A percentile compares a stretch with the other conserved stretches of the same genome.
Evolutionary conservation across 2,329 filamentous ascomycete genomes (phyloP).

Genomic region (Fusarium temperatum): DNA sequence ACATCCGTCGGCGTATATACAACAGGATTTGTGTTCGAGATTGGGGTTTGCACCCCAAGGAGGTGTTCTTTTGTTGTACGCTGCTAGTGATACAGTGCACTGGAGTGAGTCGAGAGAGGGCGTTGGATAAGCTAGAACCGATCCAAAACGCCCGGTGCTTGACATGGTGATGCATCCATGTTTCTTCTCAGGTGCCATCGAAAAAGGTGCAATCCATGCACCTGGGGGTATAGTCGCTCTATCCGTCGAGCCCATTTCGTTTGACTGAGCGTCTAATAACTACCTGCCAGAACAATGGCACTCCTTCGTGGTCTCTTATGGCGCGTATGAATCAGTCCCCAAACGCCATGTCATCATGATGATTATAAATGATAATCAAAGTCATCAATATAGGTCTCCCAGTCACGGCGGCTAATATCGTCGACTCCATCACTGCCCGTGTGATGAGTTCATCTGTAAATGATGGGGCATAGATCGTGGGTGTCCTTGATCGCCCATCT

Average conservation of each 20-base stretch:
- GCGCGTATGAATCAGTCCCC: conserved; percentile 21
- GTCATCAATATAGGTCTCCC: conserved; percentile 11
- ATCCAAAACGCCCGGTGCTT: conserved; percentile 11
- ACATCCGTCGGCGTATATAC: conserved; percentile 33
- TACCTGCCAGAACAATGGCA: conserved; percentile 5
- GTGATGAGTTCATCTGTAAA: conserved; percentile 35
- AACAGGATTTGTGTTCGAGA: conserved; percentile 29
- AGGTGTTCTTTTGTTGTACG: conserved; percentile 36
- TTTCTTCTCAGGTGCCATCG: conserved; percentile 10
- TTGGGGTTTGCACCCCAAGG: conserved; percentile 36
- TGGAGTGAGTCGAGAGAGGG: conserved; percentile 15
- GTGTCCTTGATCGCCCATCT: conserved; percentile 36
- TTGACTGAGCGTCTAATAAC: conserved; percentile 4
- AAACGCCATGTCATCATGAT: conserved; percentile 38
- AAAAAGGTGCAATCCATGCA: conserved; percentile 25
- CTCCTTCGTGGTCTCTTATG: conserved; percentile 21
- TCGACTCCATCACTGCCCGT: conserved; percentile 22
- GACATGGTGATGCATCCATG: conserved; percentile 10
- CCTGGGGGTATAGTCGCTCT: conserved; percentile 27
- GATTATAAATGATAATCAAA: conserved; percentile 21
- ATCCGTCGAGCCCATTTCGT: conserved; percentile 17
- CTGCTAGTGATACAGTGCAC: conserved; percentile 38
- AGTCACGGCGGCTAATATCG: background rate
- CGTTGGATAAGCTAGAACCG: conserved; percentile 10
- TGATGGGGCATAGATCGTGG: conserved; percentile 40